Conservation (phyloP, 2,329 filamentous ascomycete species). For the Achaetomium macrosporum region DNA sequence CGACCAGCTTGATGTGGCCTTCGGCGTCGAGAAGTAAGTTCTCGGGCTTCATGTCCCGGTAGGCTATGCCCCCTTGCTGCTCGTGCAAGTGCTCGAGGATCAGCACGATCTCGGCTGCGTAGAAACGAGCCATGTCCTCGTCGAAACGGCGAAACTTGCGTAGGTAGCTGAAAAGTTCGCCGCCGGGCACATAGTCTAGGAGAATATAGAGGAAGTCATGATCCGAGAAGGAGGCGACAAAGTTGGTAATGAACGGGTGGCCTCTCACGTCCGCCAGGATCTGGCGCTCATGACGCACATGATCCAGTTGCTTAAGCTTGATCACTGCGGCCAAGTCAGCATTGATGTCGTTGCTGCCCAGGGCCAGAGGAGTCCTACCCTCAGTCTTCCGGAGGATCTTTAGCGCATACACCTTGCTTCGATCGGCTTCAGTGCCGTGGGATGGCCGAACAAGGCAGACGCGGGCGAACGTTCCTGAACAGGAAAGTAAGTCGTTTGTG, state of each 20-base stretch:
- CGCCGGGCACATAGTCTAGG: constrained; percentile 76
- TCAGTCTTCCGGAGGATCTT: constrained; percentile 71
- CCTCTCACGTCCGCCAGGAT: constrained; percentile 72
- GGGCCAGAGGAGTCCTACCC: constrained; percentile 25
- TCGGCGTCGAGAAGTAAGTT: constrained; percentile 73
- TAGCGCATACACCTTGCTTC: constrained; percentile 67
- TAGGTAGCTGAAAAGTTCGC: constrained; percentile 79
- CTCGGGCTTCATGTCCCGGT: constrained; percentile 77
- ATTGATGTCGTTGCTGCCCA: background rate
- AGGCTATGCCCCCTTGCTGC: constrained; percentile 68
- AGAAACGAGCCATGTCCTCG: constrained; percentile 72
- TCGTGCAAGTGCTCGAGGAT: constrained; percentile 79
- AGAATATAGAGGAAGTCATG: constrained; percentile 74
- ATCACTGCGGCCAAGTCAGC: constrained; percentile 49
- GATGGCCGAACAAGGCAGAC: constrained; percentile 71
- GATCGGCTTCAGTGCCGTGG: constrained; percentile 44
- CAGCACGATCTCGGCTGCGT: constrained; percentile 76
- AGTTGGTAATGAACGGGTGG: constrained; percentile 76
- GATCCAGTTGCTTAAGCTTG: constrained; percentile 78
- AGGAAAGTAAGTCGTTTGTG: background rate
- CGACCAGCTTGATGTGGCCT: constrained; percentile 75
- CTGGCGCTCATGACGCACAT: constrained; percentile 76
- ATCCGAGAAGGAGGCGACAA: constrained; percentile 75
- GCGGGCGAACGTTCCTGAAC: constrained; percentile 68
- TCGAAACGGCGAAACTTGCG: constrained; percentile 73